Evolutionary conservation across 2,329 filamentous ascomycete species (phyloP).

Genomic region (Ramularia endophylla): DNA sequence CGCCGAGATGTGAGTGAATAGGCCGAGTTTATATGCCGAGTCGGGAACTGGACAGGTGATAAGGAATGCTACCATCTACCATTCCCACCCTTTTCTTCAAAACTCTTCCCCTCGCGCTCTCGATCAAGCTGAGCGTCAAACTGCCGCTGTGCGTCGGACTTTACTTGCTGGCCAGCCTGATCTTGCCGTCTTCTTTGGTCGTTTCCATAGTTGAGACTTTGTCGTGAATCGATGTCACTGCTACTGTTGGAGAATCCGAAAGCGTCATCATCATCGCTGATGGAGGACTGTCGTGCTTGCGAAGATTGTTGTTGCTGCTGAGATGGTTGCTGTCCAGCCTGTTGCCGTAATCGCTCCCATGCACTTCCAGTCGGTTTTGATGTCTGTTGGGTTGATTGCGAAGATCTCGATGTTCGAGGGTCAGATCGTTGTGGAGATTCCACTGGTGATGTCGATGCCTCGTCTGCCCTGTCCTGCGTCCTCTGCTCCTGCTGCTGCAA

Average conservation of each 20-base stretch:
- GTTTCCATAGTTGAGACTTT: no score
- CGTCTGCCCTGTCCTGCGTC: constrained; percentile 37
- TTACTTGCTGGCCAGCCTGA: constrained; percentile 39
- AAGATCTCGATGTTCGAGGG: constrained; percentile 10
- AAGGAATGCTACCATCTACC: neutral
- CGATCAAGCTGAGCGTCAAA: constrained; percentile 46
- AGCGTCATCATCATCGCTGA: constrained; percentile 33
- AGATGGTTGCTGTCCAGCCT: constrained; percentile 17
- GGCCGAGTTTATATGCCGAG: no score
- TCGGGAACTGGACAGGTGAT: no score
- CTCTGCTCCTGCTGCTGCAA: constrained; percentile 4
- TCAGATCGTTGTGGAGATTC: constrained; percentile 9
- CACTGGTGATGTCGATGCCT: constrained; percentile 35
- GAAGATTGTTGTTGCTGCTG: constrained; percentile 17
- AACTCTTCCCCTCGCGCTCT: constrained; percentile 44
- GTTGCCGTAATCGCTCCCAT: constrained; percentile 41
- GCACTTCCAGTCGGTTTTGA: constrained; percentile 29
- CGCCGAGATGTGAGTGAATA: no score
- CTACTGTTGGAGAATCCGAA: constrained; percentile 36
- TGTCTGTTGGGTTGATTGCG: neutral
- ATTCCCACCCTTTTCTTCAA: constrained; percentile 21
- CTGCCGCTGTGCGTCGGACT: constrained; percentile 43
- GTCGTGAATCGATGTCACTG: no score
- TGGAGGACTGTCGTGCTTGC: constrained; percentile 15
- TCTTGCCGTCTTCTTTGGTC: constrained; percentile 28